These are phyloP conservation scores for Gomphus bonarii DNA, from an alignment of 1,284 basidiomycete genomes.

Conservation along the genomic window DNA sequence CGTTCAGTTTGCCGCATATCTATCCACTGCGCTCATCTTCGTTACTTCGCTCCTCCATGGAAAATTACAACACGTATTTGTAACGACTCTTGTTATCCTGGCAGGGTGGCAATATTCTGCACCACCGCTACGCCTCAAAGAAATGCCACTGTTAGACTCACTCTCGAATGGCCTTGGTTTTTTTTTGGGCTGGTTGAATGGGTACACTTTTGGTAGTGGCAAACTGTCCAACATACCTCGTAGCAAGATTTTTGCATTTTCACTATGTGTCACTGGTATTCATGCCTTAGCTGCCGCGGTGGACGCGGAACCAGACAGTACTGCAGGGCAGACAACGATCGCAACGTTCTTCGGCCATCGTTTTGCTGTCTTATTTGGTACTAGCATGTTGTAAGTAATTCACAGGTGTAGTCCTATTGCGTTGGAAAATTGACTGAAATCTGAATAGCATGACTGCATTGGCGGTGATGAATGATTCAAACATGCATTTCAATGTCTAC, in stretches of 20 bases:
- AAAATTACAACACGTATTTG: conserved; percentile 3
- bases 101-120: conserved; percentile 20
- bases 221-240: conserved; percentile 2
- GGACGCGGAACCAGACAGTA: conserved; percentile 17
- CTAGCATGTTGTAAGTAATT: conserved; percentile 16
- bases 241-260: conserved; percentile 15
- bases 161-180: conserved; percentile 18
- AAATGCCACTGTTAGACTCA: conserved; percentile 18
- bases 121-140: conserved; percentile 17
- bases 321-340: conserved; percentile 17
- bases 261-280: conserved; percentile 16
- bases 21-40: conserved; percentile 15
- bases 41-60: conserved; percentile 8
- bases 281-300: conserved; percentile 19
- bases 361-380: conserved; percentile 14
- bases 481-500: conserved; percentile 10
- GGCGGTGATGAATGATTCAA: neutral
- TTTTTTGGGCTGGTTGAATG: conserved; percentile 17
- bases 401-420: neutral
- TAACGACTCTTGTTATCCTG: conserved; percentile 14
- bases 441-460: neutral
- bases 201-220: conserved; percentile 13
- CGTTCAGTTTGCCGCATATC: conserved; percentile 15
- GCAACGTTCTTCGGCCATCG: conserved; percentile 16
- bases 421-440: neutral